Evolutionary conservation across 73 alveolate genomes (phyloP).

Genomic region (Diophrys appendiculata): DNA sequence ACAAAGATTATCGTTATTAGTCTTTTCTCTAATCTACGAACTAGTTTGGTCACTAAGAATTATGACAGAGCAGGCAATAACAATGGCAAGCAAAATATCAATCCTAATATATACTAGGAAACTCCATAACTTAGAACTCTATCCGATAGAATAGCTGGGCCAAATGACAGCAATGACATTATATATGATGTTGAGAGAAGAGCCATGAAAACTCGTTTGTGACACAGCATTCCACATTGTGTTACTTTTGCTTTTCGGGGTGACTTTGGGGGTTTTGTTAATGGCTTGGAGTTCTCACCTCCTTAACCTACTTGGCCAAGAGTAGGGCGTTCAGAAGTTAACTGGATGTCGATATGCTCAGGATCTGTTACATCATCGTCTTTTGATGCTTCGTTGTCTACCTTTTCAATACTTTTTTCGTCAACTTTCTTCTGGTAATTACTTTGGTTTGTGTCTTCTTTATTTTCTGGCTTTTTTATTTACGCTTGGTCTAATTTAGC

Average conservation of each 20-base stretch:
- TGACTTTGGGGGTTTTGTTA: too few species aligned
- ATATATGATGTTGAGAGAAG: neutral
- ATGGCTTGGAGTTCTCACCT: too few species aligned
- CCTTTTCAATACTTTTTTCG: too few species aligned
- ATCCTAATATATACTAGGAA: neutral
- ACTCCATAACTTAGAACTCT: neutral
- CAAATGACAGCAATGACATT: neutral
- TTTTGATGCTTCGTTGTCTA: too few species aligned
- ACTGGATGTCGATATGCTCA: too few species aligned
- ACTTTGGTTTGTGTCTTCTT: neutral
- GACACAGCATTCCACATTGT: neutral
- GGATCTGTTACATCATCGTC: too few species aligned
- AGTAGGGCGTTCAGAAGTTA: too few species aligned
- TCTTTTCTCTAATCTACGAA: too few species aligned
- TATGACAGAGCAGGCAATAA: neutral
- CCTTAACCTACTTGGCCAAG: neutral
- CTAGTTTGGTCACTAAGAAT: slow-evolving; percentile 3
- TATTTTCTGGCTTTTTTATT: too few species aligned
- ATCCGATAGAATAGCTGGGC: neutral
- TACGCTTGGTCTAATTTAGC: neutral
- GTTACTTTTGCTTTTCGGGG: neutral
- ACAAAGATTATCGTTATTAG: too few species aligned
- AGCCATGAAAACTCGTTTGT: neutral
- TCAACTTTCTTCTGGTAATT: neutral
- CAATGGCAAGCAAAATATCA: neutral